phyloP scores from a whole-genome alignment of 129 eudicot species.

The Ambrosia trifida region DNA sequence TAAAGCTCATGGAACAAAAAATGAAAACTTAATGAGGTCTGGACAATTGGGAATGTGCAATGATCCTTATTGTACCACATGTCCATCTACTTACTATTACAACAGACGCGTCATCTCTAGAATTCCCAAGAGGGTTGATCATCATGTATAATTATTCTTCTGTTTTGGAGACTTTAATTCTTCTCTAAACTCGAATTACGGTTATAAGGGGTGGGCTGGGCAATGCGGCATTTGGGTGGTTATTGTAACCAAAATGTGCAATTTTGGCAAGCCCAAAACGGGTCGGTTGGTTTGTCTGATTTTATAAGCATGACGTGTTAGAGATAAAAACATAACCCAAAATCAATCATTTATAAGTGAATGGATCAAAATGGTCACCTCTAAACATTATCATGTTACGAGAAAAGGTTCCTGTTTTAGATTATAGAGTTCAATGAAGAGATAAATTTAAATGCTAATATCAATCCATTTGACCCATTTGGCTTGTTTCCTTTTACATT shows the following conservation, averaged over 20 bases:
- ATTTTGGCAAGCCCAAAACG: not conserved
- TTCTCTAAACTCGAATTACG: not conserved
- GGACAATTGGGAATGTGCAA: constrained; percentile 78
- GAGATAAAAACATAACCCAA: not conserved
- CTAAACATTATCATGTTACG: not conserved
- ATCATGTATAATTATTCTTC: constrained; percentile 43
- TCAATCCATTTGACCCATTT: not conserved
- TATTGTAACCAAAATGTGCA: not conserved
- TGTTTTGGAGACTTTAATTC: not conserved
- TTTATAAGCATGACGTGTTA: not conserved
- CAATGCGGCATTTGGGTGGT: not conserved
- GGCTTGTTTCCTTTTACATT: not conserved
- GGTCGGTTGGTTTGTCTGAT: not conserved
- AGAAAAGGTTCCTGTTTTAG: not conserved
- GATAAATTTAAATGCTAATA: not conserved
- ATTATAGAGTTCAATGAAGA: not conserved
- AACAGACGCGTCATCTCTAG: constrained; percentile 34
- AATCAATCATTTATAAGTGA: not conserved
- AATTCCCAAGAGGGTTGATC: constrained; percentile 36
- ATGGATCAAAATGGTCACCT: not conserved
- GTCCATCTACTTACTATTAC: constrained; percentile 54
- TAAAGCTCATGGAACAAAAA: constrained; percentile 35
- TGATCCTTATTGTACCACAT: constrained; percentile 84
- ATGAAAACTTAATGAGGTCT: constrained; percentile 63
- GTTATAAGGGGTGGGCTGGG: not conserved